phyloP scores from a whole-genome alignment of 108 stramenopile genomes.

The Discostella stelligeroides region DNA sequence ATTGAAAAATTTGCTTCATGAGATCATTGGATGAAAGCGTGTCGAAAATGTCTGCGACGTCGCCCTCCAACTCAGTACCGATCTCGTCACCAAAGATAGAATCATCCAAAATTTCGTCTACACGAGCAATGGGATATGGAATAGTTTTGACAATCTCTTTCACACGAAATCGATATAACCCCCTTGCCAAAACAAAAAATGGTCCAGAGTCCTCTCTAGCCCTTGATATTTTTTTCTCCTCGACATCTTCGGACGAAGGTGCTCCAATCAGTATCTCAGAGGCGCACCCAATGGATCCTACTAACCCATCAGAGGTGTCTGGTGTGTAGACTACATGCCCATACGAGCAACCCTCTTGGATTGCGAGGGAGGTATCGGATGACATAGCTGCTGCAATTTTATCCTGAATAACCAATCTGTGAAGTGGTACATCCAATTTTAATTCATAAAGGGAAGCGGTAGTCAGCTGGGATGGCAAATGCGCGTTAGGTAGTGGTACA shows the following conservation, averaged over 20 bases:
- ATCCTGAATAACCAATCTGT: slow-evolving; percentile 70
- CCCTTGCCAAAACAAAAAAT: slow-evolving; percentile 58
- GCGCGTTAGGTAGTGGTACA: slow-evolving; percentile 70
- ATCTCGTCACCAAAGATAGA: slow-evolving; percentile 44
- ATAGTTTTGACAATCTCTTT: slow-evolving; percentile 68
- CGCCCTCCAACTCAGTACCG: slow-evolving; percentile 57
- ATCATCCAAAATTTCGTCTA: slow-evolving; percentile 79
- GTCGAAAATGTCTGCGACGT: slow-evolving; percentile 55
- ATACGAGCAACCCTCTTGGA: slow-evolving; percentile 42
- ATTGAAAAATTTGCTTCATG: slow-evolving; percentile 53
- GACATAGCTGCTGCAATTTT: slow-evolving; percentile 32
- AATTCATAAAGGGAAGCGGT: slow-evolving; percentile 74
- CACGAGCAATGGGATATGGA: slow-evolving; percentile 78
- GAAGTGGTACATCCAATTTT: slow-evolving; percentile 58
- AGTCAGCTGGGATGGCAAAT: slow-evolving; percentile 73
- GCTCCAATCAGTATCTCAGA: slow-evolving; percentile 67
- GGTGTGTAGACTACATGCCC: slow-evolving; percentile 70
- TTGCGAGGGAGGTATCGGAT: not conserved
- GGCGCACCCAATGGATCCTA: slow-evolving; percentile 82
- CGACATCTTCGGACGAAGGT: slow-evolving; percentile 15
- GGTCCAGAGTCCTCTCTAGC: slow-evolving; percentile 29
- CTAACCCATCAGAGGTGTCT: slow-evolving; percentile 28
- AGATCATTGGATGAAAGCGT: slow-evolving; percentile 53
- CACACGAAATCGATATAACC: slow-evolving; percentile 76
- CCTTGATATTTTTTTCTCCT: slow-evolving; percentile 14